Evolutionary conservation across 1,139 yeast species (phyloP), one percentile per base, ranked within the genome.

Genomic region (Eremothecium gossypii): DNA sequence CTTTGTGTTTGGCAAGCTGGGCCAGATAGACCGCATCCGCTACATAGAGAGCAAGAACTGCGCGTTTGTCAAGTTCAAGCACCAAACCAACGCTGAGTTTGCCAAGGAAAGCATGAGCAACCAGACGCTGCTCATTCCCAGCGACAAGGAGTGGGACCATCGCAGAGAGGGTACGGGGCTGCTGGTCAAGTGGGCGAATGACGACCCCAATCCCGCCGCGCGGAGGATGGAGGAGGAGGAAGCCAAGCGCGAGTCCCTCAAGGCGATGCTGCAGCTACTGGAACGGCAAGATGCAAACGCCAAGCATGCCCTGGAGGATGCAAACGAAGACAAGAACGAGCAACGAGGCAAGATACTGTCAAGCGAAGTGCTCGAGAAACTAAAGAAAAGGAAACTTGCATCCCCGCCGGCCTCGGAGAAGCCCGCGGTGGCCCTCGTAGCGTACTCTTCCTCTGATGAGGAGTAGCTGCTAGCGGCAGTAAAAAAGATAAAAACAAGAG

Each of bases 141-240:
- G 76, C 39, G 65, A 58, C 30, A 55, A 59, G 37, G 74, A 71
- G 45, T 55, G 60, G 59, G 51, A 44, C 9, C 50, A 48, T 7
- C 43, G 57, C 8, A 47, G 45, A 28, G 56, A 55, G 26, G 61
- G 58, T 7, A 53, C 57, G 2, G 95, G 84, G 47, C 70, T 83
- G 0, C 58, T 89, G 41, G 76, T 89, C 1, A 72, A 87, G 48
- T 91, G 97, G 97, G 95, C 97, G 0, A 79, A 76, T 45, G 91
- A 82, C 43, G 96, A 85, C 58, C 94, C 95, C 0, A 82, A 80
- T 53, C 93, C 93, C 0, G 68, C 66, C 3, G 83, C 91, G 0
- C 73, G 74, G 50, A 66, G 66, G 38, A 66, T 77, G 42, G 76
- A 74, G 45, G 65, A 73, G 54, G 61, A 69, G 39, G 52, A 51